These are phyloP conservation scores for Phialocephala sp. DNA, from an alignment of 2,329 filamentous ascomycete species.

Conservation along the genomic window DNA sequence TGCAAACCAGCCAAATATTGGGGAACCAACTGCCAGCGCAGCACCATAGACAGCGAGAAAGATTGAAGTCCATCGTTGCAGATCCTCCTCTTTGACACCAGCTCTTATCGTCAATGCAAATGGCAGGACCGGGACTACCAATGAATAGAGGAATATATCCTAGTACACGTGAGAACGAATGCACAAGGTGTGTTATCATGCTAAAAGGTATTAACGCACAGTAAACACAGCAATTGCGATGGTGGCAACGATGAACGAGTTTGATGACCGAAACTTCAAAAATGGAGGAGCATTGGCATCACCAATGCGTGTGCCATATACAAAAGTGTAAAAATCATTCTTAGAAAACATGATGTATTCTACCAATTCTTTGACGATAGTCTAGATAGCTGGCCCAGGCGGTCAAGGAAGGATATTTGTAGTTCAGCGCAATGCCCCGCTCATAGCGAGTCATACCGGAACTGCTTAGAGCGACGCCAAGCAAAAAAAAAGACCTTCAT, in stretches of 20 bases:
- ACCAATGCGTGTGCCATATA: constrained; percentile 35
- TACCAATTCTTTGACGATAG: background rate
- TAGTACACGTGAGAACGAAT: constrained; percentile 3
- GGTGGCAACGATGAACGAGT: constrained; percentile 35
- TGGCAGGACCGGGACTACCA: constrained; percentile 73
- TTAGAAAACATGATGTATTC: constrained; percentile 30
- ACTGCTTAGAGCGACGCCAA: background rate
- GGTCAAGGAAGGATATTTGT: background rate
- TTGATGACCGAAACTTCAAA: constrained; percentile 37
- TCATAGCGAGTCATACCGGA: background rate
- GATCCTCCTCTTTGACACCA: constrained; percentile 53
- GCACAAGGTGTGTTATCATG: background rate
- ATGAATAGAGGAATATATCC: constrained; percentile 66
- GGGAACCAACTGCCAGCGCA: constrained; percentile 62
- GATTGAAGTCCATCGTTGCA: constrained; percentile 76
- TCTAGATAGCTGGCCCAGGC: background rate
- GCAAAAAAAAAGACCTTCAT: background rate
- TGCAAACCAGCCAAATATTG: constrained; percentile 57
- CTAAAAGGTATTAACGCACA: constrained; percentile 17
- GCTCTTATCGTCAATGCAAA: constrained; percentile 65
- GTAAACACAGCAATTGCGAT: constrained; percentile 38
- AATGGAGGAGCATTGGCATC: constrained; percentile 35
- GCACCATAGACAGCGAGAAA: constrained; percentile 74
- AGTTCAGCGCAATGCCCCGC: background rate
- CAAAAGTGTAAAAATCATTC: constrained; percentile 32